Base-by-base conservation (phyloP, 495 filamentous ascomycete species). In the Lepidopterella palustris region DNA sequence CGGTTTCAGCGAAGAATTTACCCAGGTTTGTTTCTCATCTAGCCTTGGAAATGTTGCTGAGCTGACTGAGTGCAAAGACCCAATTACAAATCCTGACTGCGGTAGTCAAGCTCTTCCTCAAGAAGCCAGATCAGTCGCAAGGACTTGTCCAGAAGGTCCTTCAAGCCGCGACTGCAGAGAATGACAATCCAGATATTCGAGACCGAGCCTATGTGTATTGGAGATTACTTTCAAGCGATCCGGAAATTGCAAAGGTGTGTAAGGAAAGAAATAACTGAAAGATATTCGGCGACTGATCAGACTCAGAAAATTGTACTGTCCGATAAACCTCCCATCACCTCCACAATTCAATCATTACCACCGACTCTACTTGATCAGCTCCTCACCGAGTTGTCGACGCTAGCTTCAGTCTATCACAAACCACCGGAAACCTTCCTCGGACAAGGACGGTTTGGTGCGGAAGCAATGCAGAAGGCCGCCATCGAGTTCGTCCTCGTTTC, bases 391-490 rank as follows among this genome's bases (percentile, higher is more conserved):
- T 83, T 98, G 13, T 96, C 92, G n/a, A 96, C 95, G 11, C 83
- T 98, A 21, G 90, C 93, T 1, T 97, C 92, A 11, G 93, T 98
- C n/a, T 98, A 98, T 75, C 93, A 97, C 80, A 97, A 96, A 75
- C 92, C 92, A 15, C 90, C 93, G 35, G 90, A 93, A 76, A 90
- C 90, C 4, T 97, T 98, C 76, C 86, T 97, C 57, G 95, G 93
- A 65, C 89, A 95, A 69, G 93, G 93, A 58, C 84, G 92, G 26
- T 96, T 89, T 65, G 92, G 92, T 53, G 91, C 92, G 40, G 92
- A 96, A 68, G 92, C 89, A 53, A 90, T 97, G 66, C 93, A 97
- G 73, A 86, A 87, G 65, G 90, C 92, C 40, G 93, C 93, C 59
- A 97, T 98, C 64, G 92, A 96, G 80, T 82, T 75, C 39, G 77